phyloP scores from a whole-genome alignment of 495 filamentous ascomycete species.

The Chaetomidium leptoderma region DNA sequence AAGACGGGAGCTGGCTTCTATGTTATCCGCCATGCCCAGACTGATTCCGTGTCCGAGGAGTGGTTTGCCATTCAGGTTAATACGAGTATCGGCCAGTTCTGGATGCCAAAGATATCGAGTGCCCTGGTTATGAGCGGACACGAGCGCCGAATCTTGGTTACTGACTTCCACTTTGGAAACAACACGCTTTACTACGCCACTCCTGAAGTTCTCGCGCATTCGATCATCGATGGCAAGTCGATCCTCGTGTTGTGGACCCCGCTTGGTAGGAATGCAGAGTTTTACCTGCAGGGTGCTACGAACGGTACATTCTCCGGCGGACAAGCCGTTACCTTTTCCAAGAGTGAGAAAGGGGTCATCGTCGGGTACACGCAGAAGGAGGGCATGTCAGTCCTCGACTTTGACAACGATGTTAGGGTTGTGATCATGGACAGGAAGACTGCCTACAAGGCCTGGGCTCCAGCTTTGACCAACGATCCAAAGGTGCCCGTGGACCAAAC shows the following conservation, averaged over 20 bases:
- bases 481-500: background rate
- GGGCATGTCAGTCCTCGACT: background rate
- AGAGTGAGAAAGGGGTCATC: background rate
- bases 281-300: slow-evolving; percentile 48
- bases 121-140: slow-evolving; percentile 61
- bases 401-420: slow-evolving; percentile 4
- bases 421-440: slow-evolving; percentile 52
- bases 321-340: background rate
- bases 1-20: slow-evolving; percentile 55
- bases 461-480: slow-evolving; percentile 21
- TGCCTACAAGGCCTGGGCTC: slow-evolving; percentile 72
- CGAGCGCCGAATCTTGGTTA: slow-evolving; percentile 69
- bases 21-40: slow-evolving; percentile 49
- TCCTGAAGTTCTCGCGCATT: slow-evolving; percentile 65
- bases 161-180: slow-evolving; percentile 65
- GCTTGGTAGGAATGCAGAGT: background rate
- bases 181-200: slow-evolving; percentile 67
- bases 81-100: slow-evolving; percentile 45
- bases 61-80: slow-evolving; percentile 41
- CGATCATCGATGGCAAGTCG: slow-evolving; percentile 40
- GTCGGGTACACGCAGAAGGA: slow-evolving; percentile 31
- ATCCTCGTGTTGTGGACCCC: slow-evolving; percentile 45
- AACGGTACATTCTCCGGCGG: slow-evolving; percentile 37
- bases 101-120: slow-evolving; percentile 60
- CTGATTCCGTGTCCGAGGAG: slow-evolving; percentile 43